Conservation (phyloP, 129 eudicot genomes). For the Artemisia argyi region DNA sequence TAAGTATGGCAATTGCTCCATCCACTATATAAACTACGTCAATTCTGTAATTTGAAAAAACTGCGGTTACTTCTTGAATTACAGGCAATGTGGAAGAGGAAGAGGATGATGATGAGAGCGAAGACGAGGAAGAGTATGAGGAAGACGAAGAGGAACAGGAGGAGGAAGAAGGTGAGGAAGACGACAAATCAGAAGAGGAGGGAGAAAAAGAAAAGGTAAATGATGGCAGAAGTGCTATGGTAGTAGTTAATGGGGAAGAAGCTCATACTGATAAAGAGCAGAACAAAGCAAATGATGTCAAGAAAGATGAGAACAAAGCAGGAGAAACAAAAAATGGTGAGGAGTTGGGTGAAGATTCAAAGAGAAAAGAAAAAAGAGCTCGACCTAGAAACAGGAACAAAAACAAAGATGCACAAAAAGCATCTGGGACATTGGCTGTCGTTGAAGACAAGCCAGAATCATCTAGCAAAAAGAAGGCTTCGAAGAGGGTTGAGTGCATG, state of each 20-base stretch:
- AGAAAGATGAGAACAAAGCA: constrained; percentile 23
- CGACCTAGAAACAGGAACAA: constrained; percentile 32
- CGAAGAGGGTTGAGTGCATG: constrained; percentile 63
- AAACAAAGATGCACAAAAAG: constrained; percentile 26
- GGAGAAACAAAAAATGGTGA: constrained; percentile 20
- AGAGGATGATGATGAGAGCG: constrained; percentile 21
- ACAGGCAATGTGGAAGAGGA: constrained; percentile 28
- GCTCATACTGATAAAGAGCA: constrained; percentile 17
- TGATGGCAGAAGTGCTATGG: constrained; percentile 14
- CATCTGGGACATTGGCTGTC: constrained; percentile 10
- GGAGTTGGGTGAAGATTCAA: constrained; percentile 35
- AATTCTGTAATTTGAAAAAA: constrained; percentile 12
- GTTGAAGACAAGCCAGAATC: constrained; percentile 43
- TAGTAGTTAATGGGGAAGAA: constrained; percentile 26
- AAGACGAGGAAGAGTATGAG: constrained; percentile 19
- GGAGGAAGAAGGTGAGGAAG: constrained; percentile 21
- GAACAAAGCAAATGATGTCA: constrained; percentile 8
- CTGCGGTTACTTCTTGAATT: constrained; percentile 18
- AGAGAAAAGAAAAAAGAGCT: constrained; percentile 29
- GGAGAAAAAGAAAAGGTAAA: constrained; percentile 13
- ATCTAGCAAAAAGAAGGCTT: constrained; percentile 39
- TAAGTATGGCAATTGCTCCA: not conserved
- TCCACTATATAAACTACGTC: not conserved
- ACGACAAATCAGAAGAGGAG: not conserved
- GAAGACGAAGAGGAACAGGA: constrained; percentile 29